These are phyloP conservation scores for Hypoxylon rubiginosum DNA, from an alignment of 2,329 filamentous ascomycete species.

Conservation along the genomic window DNA sequence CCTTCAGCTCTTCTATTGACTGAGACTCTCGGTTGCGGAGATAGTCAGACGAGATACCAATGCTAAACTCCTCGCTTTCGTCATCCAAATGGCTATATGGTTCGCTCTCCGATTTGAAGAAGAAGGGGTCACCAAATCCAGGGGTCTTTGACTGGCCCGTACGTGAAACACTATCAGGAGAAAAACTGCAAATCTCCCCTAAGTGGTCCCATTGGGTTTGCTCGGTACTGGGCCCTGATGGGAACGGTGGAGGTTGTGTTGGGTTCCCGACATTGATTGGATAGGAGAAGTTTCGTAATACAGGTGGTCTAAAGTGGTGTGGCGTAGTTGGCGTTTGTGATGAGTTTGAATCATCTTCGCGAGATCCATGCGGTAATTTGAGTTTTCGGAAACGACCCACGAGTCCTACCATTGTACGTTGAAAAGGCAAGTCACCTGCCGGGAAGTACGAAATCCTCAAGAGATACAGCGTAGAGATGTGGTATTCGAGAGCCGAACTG, in stretches of 20 bases:
- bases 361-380: constrained; percentile 43
- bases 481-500: background rate
- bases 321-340: constrained; percentile 30
- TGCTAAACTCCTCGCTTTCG: constrained; percentile 23
- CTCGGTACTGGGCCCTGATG: constrained; percentile 9
- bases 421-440: constrained; percentile 2
- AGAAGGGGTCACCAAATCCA: constrained; percentile 48
- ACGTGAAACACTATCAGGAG: constrained; percentile 40
- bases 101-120: constrained; percentile 45
- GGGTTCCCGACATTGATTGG: constrained; percentile 44
- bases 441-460: constrained; percentile 5
- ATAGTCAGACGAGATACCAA: constrained; percentile 17
- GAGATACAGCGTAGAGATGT: background rate
- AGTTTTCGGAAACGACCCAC: constrained; percentile 49
- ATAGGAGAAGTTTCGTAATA: constrained; percentile 52
- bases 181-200: constrained; percentile 49
- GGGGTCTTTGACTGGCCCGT: constrained; percentile 35
- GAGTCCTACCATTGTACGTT: constrained; percentile 48
- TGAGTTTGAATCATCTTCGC: constrained; percentile 31
- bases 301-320: constrained; percentile 35
- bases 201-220: constrained; percentile 49
- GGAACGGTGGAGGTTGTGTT: constrained; percentile 17
- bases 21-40: constrained; percentile 20
- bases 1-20: constrained; percentile 31
- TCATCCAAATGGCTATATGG: constrained; percentile 37